Evolutionary conservation across 78 protist genomes (phyloP).

Genomic region (Dictyostelium intermedium): DNA sequence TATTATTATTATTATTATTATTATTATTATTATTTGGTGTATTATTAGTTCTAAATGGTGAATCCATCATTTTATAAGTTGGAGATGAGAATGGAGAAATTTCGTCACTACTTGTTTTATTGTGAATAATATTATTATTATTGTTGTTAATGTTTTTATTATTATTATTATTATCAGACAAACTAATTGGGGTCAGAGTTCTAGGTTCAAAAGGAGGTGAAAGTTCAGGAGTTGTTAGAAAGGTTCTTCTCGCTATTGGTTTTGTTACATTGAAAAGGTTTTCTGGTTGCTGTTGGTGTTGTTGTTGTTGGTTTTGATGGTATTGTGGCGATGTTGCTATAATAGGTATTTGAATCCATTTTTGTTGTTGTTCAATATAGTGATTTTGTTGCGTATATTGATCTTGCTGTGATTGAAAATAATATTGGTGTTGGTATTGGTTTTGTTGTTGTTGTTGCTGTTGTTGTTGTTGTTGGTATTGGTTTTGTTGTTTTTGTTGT

Average conservation of each 20-base stretch:
- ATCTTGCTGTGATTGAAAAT: background rate
- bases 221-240: background rate
- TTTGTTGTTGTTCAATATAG: background rate
- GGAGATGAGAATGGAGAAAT: conserved; percentile 15
- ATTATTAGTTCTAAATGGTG: background rate
- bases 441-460: background rate
- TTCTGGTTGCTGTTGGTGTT: conserved; percentile 12
- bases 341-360: background rate
- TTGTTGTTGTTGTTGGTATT: background rate
- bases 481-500: background rate
- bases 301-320: background rate
- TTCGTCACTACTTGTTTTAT: background rate
- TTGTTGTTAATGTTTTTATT: background rate
- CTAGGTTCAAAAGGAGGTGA: background rate
- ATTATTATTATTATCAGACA: background rate
- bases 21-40: background rate
- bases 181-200: conserved; percentile 1
- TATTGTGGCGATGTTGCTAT: background rate
- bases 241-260: conserved; percentile 2
- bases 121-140: background rate
- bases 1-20: background rate
- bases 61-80: conserved; percentile 18
- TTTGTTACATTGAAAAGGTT: background rate
- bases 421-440: background rate
- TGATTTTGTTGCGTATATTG: background rate